Conservation (phyloP, 352 stramenopile species). For the Globisporangium spiculum region DNA sequence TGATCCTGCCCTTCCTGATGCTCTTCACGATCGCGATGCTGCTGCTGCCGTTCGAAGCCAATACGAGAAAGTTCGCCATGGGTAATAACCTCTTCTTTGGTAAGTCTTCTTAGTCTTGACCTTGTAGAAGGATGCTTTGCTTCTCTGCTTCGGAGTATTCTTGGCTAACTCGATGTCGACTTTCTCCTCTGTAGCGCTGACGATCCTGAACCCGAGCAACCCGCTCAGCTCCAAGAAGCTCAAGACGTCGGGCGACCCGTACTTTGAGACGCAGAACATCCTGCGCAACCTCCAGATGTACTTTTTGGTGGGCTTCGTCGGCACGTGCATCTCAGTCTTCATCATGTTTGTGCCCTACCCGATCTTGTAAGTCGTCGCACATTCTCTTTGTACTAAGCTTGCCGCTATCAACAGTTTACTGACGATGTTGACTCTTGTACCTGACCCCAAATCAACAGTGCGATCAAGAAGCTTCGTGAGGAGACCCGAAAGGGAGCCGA, state of each 20-base stretch:
- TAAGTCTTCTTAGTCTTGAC: conserved; percentile 21
- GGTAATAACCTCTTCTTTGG: conserved; percentile 84
- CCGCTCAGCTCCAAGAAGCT: conserved; percentile 42
- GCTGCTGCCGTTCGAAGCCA: conserved; percentile 68
- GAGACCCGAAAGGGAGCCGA: conserved; percentile 47
- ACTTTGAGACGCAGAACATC: conserved; percentile 61
- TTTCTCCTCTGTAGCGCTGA: conserved; percentile 39
- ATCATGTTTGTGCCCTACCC: conserved; percentile 79
- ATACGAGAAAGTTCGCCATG: conserved; percentile 83
- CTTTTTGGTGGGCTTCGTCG: conserved; percentile 68
- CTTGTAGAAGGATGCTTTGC: no score
- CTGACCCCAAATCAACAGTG: conserved; percentile 24
- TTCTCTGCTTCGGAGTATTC: background rate
- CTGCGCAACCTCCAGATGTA: conserved; percentile 75
- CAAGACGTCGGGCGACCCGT: conserved; percentile 41
- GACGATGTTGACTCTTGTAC: no score
- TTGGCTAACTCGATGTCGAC: no score
- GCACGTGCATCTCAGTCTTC: conserved; percentile 62
- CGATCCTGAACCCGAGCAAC: conserved; percentile 70
- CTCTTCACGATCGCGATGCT: conserved; percentile 68
- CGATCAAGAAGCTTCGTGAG: conserved; percentile 46
- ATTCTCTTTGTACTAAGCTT: no score
- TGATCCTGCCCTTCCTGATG: conserved; percentile 69
- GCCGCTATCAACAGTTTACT: background rate
- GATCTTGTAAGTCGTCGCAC: conserved; percentile 56